Percentiles rank a stretch among this genome's conserved stretches.
phyloP scores from a whole-genome alignment of 73 alveolate genomes.

The Blepharisma japonicum region DNA sequence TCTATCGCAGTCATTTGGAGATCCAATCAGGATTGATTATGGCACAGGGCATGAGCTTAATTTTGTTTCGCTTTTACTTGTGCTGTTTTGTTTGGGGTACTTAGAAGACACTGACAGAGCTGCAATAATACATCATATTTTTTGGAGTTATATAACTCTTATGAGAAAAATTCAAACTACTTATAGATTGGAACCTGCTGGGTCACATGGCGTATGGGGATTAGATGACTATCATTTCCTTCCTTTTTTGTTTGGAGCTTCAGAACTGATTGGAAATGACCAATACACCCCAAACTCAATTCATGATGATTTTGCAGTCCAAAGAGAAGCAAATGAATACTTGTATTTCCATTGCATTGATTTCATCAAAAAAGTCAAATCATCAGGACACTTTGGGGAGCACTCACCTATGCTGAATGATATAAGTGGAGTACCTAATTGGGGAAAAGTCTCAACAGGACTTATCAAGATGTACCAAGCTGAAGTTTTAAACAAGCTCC shows the following conservation, averaged over 20 bases:
- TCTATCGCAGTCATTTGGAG: slow-evolving; percentile 92
- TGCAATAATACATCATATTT: slow-evolving; percentile 67
- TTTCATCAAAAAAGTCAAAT: slow-evolving; percentile 83
- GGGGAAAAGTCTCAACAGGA: slow-evolving; percentile 96
- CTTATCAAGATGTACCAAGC: slow-evolving; percentile 94
- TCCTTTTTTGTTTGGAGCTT: slow-evolving; percentile 96
- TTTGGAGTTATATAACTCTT: slow-evolving; percentile 81
- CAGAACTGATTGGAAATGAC: slow-evolving; percentile 75
- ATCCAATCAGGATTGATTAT: slow-evolving; percentile 94
- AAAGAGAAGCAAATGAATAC: slow-evolving; percentile 63
- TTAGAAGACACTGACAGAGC: slow-evolving; percentile 54
- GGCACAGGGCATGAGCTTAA: slow-evolving; percentile 99
- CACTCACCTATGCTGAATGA: slow-evolving; percentile 94
- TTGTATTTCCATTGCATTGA: slow-evolving; percentile 90
- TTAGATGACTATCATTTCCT: slow-evolving; percentile 96
- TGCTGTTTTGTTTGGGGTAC: slow-evolving; percentile 71
- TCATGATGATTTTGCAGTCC: slow-evolving; percentile 68
- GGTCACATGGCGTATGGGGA: slow-evolving; percentile 99
- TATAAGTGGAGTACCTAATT: slow-evolving; percentile 84
- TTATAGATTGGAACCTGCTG: slow-evolving; percentile 99
- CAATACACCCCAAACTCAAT: slow-evolving; percentile 70
- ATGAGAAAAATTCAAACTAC: slow-evolving; percentile 90
- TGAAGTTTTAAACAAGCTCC: slow-evolving; percentile 90
- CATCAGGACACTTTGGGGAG: slow-evolving; percentile 96
- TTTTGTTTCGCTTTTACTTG: slow-evolving; percentile 77